A percentile compares a stretch with the other conserved stretches of the same genome.
phyloP scores from a whole-genome alignment of 306 rosid species.

The Lotus japonicus region DNA sequence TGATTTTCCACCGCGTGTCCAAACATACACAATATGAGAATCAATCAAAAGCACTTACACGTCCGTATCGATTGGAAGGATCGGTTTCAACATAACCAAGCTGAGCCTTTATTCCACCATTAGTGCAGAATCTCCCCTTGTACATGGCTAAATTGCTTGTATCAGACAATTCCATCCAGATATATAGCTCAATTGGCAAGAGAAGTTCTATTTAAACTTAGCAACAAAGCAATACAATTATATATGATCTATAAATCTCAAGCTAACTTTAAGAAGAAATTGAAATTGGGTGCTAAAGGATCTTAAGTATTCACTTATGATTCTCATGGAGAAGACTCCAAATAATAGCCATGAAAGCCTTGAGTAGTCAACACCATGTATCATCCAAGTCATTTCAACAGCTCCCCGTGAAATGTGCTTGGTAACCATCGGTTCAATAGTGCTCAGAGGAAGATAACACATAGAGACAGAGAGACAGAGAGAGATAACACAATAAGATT shows the following conservation, averaged over 20 bases:
- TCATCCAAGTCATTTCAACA: constrained; percentile 51
- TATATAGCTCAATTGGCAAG: neutral
- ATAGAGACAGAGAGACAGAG: neutral
- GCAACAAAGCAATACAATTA: neutral
- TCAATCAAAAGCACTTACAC: constrained; percentile 42
- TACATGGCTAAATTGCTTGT: constrained; percentile 21
- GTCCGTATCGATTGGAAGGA: constrained; percentile 82
- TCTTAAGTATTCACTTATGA: constrained; percentile 58
- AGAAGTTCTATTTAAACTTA: neutral
- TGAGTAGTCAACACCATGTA: constrained; percentile 62
- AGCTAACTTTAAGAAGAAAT: neutral
- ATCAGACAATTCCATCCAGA: neutral
- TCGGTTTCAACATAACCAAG: constrained; percentile 72
- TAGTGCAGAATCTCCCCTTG: constrained; percentile 35
- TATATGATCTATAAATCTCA: neutral
- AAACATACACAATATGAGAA: neutral
- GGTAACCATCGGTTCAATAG: constrained; percentile 36
- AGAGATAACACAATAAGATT: neutral
- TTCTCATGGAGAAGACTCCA: constrained; percentile 48
- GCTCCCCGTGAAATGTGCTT: constrained; percentile 35
- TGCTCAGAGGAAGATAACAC: neutral
- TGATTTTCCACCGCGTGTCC: no score
- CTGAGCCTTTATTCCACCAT: constrained; percentile 30
- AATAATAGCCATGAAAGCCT: constrained; percentile 51
- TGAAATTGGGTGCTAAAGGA: constrained; percentile 29